Conservation (phyloP, 179 eudicot genomes). For the Patellifolia procumbens region DNA sequence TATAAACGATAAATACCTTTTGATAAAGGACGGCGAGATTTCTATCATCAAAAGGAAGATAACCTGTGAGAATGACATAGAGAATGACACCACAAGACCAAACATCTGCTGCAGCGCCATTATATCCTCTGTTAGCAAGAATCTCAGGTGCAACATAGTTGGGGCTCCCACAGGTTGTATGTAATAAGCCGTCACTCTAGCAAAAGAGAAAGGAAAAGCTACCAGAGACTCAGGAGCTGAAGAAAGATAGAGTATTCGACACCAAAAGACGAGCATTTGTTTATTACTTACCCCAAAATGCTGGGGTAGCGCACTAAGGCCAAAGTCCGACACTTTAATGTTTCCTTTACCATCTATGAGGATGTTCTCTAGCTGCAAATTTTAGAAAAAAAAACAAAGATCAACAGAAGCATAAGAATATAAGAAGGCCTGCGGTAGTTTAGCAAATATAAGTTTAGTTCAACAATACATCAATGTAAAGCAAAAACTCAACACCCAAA, state of each 20-base stretch:
- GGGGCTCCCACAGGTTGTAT: slow-evolving; percentile 99
- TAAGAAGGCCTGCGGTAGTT: neutral
- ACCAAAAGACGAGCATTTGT: neutral
- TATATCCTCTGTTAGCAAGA: slow-evolving; percentile 82
- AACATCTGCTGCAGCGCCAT: slow-evolving; percentile 82
- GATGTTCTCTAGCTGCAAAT: slow-evolving; percentile 79
- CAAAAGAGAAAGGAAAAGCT: neutral
- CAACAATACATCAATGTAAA: too few species aligned
- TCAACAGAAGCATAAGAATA: neutral
- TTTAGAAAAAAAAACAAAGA: neutral
- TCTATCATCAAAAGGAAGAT: slow-evolving; percentile 90
- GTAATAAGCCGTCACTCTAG: slow-evolving; percentile 88
- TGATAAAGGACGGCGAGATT: slow-evolving; percentile 95
- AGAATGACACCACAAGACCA: slow-evolving; percentile 98
- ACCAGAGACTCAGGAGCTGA: slow-evolving; percentile 1
- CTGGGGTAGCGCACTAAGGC: slow-evolving; percentile 94
- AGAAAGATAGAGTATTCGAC: neutral
- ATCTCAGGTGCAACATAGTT: slow-evolving; percentile 98
- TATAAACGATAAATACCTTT: slow-evolving; percentile 49
- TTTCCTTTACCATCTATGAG: slow-evolving; percentile 73
- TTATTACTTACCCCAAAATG: slow-evolving; percentile 70
- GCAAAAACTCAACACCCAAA: neutral
- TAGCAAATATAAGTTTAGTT: too few species aligned
- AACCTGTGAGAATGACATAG: slow-evolving; percentile 86
- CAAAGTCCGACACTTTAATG: slow-evolving; percentile 87